Evolutionary conservation across 1,284 basidiomycete genomes (phyloP), one percentile per base, ranked within the genome.

Genomic region (Pseudomicrostroma phylloplanum): DNA sequence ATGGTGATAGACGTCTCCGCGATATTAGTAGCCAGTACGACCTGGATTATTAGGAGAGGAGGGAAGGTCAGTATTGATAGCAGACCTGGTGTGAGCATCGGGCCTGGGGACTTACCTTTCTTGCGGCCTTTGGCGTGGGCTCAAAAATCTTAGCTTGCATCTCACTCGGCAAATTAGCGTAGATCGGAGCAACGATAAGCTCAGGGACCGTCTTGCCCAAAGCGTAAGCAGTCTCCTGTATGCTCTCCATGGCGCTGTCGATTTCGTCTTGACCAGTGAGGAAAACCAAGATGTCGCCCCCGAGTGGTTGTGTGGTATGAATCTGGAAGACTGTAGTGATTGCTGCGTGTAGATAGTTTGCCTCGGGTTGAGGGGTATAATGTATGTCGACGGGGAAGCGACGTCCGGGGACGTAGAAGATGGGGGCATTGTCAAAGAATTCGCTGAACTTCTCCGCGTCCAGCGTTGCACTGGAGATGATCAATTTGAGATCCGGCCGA

Each of bases 131-230:
- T 0, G 96, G 94, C 7, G 96, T 98, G 1, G 94, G 93, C 80
- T 99, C 96, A 80, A 98, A 99, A 67, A 98, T 98, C 82, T 96
- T 96, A 41, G 92, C 90, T 80, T 99, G 96, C 92, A 97, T 92
- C 67, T 99, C 96, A 70, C 90, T 93, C 0, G 96, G 96, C 40
- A 99, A 81, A 78, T 96, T 97, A 66, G 96, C 93, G 77, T 99
- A 98, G 70, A 98, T 97, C 0, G 96, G 96, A 76, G 92, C 96
- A 58, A 98, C 86, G 62, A 98, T 88, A 59, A 98, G 84, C 76
- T 98, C 96, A 8, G 87, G 86, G 49, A 98, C 89, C 82, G 96
- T 96, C 82, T 96, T 96, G 21, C 94, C 94, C 0, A 98, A 82
- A 0, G 94, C 89, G 36, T 91, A 87, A 48, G 92, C 89, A 0